Conservation (phyloP, 495 filamentous ascomycete genomes). For the Trichoderma parareesei region DNA sequence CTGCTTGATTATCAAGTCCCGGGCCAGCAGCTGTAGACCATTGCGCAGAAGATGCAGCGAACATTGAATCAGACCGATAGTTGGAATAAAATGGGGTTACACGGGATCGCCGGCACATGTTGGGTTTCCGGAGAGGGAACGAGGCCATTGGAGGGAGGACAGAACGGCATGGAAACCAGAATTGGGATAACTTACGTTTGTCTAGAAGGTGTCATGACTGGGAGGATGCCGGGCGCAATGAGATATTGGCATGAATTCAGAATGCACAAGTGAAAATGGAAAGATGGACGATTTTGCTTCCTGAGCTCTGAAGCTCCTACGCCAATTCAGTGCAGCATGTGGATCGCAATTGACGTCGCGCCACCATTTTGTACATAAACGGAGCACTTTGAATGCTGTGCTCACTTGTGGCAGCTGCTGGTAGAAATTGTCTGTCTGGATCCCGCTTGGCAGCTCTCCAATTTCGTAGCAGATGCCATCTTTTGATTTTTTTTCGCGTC, state of each 20-base stretch:
- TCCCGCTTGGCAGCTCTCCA: no score
- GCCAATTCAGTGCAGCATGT: no score
- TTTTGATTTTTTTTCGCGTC: not conserved
- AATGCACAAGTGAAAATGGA: not conserved
- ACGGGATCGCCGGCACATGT: not conserved
- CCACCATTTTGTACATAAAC: no score
- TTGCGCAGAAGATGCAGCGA: not conserved
- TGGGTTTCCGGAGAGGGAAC: not conserved
- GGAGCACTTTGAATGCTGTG: no score
- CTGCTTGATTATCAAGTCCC: not conserved
- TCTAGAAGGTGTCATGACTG: slow-evolving; percentile 1
- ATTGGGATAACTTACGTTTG: not conserved
- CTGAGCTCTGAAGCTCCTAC: not conserved
- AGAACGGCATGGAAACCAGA: not conserved
- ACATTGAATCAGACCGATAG: not conserved
- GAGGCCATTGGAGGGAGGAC: not conserved
- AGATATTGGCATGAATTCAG: not conserved
- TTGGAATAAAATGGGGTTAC: not conserved
- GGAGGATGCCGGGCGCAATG: not conserved
- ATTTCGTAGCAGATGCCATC: no score
- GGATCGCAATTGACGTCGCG: no score
- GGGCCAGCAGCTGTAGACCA: not conserved
- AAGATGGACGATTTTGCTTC: not conserved
- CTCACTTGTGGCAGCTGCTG: no score
- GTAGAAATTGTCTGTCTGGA: no score